phyloP scores from a whole-genome alignment of 1,284 basidiomycete genomes.

The Malassezia pachydermatis region DNA sequence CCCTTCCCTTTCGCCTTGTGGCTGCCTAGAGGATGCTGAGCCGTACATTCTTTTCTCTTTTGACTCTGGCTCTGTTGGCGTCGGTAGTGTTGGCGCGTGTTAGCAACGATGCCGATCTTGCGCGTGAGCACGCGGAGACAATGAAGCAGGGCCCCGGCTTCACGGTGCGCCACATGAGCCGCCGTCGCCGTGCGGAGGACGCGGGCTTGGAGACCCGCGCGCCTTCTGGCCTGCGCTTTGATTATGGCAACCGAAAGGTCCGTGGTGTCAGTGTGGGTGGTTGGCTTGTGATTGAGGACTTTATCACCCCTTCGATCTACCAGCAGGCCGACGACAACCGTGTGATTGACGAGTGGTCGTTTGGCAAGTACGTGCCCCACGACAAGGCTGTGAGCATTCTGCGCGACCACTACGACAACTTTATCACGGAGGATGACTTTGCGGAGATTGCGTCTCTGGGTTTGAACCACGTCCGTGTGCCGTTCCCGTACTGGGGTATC shows the following conservation, averaged over 20 bases:
- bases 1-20: too few relatives aligned
- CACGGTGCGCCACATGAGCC: neutral
- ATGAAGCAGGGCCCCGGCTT: neutral
- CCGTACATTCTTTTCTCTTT: slow-evolving; percentile 5
- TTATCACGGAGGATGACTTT: slow-evolving; percentile 69
- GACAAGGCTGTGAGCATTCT: slow-evolving; percentile 34
- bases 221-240: slow-evolving; percentile 17
- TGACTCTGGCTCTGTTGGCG: neutral
- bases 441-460: slow-evolving; percentile 52
- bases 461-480: slow-evolving; percentile 66
- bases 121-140: neutral
- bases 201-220: slow-evolving; percentile 6
- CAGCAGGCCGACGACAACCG: slow-evolving; percentile 28
- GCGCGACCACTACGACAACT: slow-evolving; percentile 63
- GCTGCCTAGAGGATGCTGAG: too few relatives aligned
- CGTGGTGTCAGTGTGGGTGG: slow-evolving; percentile 43
- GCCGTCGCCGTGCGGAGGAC: neutral
- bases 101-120: too few relatives aligned
- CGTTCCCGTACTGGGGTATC: slow-evolving; percentile 86
- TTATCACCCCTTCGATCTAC: slow-evolving; percentile 52
- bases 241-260: slow-evolving; percentile 25
- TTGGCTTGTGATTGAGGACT: slow-evolving; percentile 42
- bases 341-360: slow-evolving; percentile 73
- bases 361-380: slow-evolving; percentile 57
- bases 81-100: neutral